These are phyloP conservation scores for Tricholoma terreum DNA, from an alignment of 768 basidiomycete genomes.

Conservation along the genomic window DNA sequence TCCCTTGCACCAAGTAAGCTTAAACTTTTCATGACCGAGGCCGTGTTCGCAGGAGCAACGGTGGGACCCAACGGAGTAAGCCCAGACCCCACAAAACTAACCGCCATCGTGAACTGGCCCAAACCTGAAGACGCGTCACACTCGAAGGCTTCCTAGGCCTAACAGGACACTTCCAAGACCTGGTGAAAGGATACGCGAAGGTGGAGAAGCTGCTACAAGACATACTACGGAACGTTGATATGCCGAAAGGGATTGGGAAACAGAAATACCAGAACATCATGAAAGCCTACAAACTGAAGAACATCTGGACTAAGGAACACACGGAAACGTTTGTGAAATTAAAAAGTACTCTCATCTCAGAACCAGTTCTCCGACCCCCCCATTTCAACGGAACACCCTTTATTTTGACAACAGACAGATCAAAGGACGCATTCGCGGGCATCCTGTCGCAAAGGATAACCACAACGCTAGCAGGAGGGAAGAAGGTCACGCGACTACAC, in stretches of 20 bases:
- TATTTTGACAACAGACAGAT: constrained; percentile 36
- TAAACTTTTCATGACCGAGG: constrained; percentile 28
- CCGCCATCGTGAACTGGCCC: not conserved
- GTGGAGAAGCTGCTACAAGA: not conserved
- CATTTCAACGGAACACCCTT: constrained; percentile 29
- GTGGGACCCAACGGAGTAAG: constrained; percentile 9
- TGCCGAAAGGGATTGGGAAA: not conserved
- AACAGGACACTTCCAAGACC: not conserved
- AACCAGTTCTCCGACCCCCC: constrained; percentile 23
- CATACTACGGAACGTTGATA: not conserved
- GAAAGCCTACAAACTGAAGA: not conserved
- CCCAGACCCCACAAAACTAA: not conserved
- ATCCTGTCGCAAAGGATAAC: constrained; percentile 25
- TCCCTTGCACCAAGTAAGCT: constrained; percentile 34
- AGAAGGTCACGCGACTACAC: constrained; percentile 13
- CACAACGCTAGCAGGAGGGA: constrained; percentile 16
- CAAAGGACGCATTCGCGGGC: constrained; percentile 32
- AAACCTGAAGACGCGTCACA: not conserved
- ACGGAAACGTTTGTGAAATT: constrained; percentile 7
- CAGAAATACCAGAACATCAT: not conserved
- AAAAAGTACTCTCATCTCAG: constrained; percentile 20
- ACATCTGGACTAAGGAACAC: not conserved
- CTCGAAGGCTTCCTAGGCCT: not conserved
- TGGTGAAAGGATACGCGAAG: not conserved
- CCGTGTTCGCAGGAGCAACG: constrained; percentile 19